Conservation (phyloP, 2,329 filamentous ascomycete species). For the Dothiorella sarmentorum region DNA sequence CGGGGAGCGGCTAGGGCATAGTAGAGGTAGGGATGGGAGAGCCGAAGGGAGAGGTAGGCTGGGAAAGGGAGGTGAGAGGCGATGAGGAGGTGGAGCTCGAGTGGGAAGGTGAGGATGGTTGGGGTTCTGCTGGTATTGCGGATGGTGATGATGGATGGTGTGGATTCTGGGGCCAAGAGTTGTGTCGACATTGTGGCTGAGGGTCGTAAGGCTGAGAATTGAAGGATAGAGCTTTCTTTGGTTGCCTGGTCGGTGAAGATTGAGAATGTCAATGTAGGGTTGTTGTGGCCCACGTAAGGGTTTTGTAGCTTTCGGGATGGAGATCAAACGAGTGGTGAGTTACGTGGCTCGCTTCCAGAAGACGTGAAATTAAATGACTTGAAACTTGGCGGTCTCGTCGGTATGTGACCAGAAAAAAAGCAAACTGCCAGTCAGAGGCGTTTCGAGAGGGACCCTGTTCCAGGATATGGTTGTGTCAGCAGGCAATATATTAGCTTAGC, state of each 20-base stretch:
- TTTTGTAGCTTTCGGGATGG: too few species aligned
- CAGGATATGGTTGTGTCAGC: not conserved
- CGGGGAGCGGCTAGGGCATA: conserved; percentile 23
- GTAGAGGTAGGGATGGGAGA: conserved; percentile 33
- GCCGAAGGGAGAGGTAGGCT: conserved; percentile 37
- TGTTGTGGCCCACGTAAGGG: too few species aligned
- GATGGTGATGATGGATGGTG: not conserved
- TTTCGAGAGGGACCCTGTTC: not conserved
- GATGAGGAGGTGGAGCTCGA: conserved; percentile 34
- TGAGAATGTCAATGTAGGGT: too few species aligned
- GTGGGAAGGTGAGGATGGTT: conserved; percentile 33
- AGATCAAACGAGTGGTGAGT: too few species aligned
- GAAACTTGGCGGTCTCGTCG: too few species aligned
- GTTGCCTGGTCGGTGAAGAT: too few species aligned
- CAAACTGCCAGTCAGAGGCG: not conserved
- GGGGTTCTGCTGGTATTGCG: conserved; percentile 63
- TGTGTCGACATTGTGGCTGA: too few species aligned
- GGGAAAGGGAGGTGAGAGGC: conserved; percentile 35
- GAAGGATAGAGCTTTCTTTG: too few species aligned
- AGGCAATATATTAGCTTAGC: not conserved
- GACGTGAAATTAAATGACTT: too few species aligned
- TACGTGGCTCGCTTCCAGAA: too few species aligned
- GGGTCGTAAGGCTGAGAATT: too few species aligned
- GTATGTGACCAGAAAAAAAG: not conserved
- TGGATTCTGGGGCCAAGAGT: too few species aligned